Evolutionary conservation across 345 rosid species (phyloP), one percentile per base, ranked within the genome.

Genomic region (Gossypium anomalum): DNA sequence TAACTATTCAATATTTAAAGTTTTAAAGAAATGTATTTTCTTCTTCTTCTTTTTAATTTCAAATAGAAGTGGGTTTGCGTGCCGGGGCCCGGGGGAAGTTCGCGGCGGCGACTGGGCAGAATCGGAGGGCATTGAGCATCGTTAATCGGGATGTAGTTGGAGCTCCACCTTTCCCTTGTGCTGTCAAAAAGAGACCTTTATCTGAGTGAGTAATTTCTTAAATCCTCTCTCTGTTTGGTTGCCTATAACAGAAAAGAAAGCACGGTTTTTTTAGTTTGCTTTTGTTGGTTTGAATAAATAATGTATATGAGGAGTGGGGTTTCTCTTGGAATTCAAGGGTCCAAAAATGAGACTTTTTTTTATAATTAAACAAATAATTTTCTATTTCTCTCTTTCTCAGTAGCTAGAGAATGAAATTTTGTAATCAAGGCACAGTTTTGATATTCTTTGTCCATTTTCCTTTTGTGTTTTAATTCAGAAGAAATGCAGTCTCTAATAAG

Each of bases 111-210:
- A 47, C 78, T 0, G 90, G 86, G 17, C 90, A 79, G 65, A 87
- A 84, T 74, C 86, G 98, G 73, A 81, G 94, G 82, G 99, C 97
- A 38, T 79, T 96, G 61, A 84, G 93, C 78, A 72, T 44, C 38
- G 86, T 93, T 52, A 86, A 89, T 83, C 83, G 83, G 84, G 90
- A 93, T 78, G 80, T 90, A 59, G 80, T 83, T 47, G 87, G 86
- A 72, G 87, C 51, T 67, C 93, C 87, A 52, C 85, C 89, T n/a
- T 82, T 87, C 74, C 98, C 93, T 68, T 86, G 85, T 78, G 96
- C 92, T 29, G 82, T 86, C 74, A 89, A 83, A 80, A 91, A 91
- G 80, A 84, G 95, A 79, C 78, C 84, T 57, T 79, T 88, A 45
- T 71, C 88, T 0, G 86, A 87, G 98, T 0, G 85, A 86, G 98